A percentile compares a stretch with the other conserved stretches of the same genome.
These are phyloP conservation scores for Aureobasidium lini DNA, from an alignment of 2,329 filamentous ascomycete species.

Conservation along the genomic window DNA sequence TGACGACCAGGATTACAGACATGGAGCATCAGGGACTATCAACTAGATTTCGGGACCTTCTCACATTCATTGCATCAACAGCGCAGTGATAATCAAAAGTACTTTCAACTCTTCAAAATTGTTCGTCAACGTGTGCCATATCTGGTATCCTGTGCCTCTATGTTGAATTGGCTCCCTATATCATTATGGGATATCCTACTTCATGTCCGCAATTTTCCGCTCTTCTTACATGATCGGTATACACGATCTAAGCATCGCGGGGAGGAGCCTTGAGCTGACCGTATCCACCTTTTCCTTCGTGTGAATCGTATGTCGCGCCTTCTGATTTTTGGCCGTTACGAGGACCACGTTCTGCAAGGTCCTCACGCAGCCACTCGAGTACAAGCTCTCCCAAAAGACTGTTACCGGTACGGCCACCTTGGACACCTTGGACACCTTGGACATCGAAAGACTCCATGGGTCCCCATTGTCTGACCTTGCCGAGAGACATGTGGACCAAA, in stretches of 20 bases:
- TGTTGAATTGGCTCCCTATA: slow-evolving; percentile 3
- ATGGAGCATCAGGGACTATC: background rate
- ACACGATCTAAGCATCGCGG: background rate
- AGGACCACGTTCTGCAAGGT: slow-evolving; percentile 71
- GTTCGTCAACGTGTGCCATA: background rate
- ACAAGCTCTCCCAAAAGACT: slow-evolving; percentile 82
- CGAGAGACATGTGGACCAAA: slow-evolving; percentile 90
- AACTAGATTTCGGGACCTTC: background rate
- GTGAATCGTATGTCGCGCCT: slow-evolving; percentile 56
- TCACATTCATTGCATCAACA: slow-evolving; percentile 2
- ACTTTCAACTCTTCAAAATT: background rate
- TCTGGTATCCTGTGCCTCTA: background rate
- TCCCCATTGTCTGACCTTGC: slow-evolving; percentile 81
- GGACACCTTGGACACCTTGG: slow-evolving; percentile 42
- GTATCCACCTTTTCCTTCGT: slow-evolving; percentile 57
- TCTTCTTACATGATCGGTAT: background rate
- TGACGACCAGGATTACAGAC: background rate
- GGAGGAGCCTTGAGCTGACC: slow-evolving; percentile 44
- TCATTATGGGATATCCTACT: background rate
- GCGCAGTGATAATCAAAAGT: slow-evolving; percentile 6
- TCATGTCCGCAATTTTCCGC: background rate
- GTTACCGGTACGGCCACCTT: slow-evolving; percentile 55
- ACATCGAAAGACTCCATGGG: slow-evolving; percentile 61
- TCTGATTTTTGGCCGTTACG: slow-evolving; percentile 55
- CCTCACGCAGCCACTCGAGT: slow-evolving; percentile 74